phyloP scores from a whole-genome alignment of 148 eudicot species.

The Chenopodium suecicum region DNA sequence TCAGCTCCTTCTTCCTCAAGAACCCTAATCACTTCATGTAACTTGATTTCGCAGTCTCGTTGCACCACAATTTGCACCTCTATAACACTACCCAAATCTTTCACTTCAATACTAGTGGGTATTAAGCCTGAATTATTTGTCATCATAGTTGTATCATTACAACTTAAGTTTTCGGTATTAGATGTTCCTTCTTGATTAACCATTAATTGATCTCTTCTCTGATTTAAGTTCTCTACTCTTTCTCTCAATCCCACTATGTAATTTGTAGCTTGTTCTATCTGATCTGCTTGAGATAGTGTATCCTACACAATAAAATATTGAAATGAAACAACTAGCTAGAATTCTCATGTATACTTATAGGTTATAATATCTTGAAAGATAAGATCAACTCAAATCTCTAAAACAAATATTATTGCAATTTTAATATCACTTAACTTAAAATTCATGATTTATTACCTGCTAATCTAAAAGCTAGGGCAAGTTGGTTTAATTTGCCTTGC shows the following conservation, averaged over 20 bases:
- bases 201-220: slow-evolving; percentile 21
- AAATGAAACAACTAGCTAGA: too few relatives aligned
- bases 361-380: too few relatives aligned
- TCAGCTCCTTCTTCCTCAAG: slow-evolving; percentile 58
- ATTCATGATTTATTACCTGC: too few relatives aligned
- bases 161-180: not conserved
- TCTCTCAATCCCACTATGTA: slow-evolving; percentile 38
- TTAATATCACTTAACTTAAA: too few relatives aligned
- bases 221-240: slow-evolving; percentile 27
- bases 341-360: too few relatives aligned
- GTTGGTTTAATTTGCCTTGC: too few relatives aligned
- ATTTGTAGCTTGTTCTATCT: slow-evolving; percentile 35
- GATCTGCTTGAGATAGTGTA: slow-evolving; percentile 34
- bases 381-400: too few relatives aligned
- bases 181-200: not conserved
- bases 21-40: slow-evolving; percentile 27
- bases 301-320: slow-evolving; percentile 21
- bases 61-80: slow-evolving; percentile 34
- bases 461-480: too few relatives aligned
- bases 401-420: too few relatives aligned
- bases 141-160: not conserved
- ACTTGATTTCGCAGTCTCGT: slow-evolving; percentile 11
- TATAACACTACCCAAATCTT: slow-evolving; percentile 33
- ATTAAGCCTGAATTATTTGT: slow-evolving; percentile 4
- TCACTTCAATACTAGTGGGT: slow-evolving; percentile 24